Percentiles rank a stretch among this genome's conserved stretches.
Evolutionary conservation across 177 flowering plant genomes (phyloP).

Genomic region (Tripterygium wilfordii): DNA sequence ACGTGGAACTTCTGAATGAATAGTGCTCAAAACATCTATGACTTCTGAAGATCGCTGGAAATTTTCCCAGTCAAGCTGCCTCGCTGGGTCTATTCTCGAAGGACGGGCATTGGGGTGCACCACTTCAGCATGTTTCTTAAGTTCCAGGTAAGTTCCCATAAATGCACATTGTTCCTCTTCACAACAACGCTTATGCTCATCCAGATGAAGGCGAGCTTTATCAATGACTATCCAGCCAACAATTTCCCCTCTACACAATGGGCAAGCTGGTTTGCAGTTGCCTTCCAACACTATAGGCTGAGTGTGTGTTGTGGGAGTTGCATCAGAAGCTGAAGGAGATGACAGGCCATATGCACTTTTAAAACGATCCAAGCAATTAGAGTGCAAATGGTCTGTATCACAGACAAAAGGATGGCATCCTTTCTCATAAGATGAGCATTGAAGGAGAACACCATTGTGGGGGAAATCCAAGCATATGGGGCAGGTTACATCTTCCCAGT

Average conservation of each 20-base stretch:
- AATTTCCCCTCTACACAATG: conserved; percentile 93
- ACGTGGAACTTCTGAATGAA: conserved; percentile 83
- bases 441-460: conserved; percentile 84
- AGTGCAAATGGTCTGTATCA: conserved; percentile 79
- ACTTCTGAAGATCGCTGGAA: conserved; percentile 93
- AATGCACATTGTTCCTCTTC: conserved; percentile 63
- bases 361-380: conserved; percentile 83
- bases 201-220: conserved; percentile 53
- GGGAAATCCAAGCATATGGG: conserved; percentile 93
- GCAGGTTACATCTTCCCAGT: conserved; percentile 73
- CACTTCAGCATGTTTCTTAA: conserved; percentile 62
- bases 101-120: conserved; percentile 90
- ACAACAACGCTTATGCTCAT: conserved; percentile 69
- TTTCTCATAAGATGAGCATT: conserved; percentile 75
- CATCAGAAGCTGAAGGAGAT: conserved; percentile 32
- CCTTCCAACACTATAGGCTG: conserved; percentile 18
- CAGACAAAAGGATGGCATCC: conserved; percentile 93
- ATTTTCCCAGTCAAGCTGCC: conserved; percentile 91
- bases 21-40: conserved; percentile 86
- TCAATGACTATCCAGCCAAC: conserved; percentile 74
- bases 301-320: conserved; percentile 16
- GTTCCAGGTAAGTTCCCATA: conserved; percentile 59
- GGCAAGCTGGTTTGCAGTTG: conserved; percentile 51
- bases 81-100: conserved; percentile 79
- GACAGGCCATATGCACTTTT: conserved; percentile 54